A percentile compares a stretch with the other conserved stretches of the same genome.
These are phyloP conservation scores for Cornus florida DNA, from an alignment of 148 eudicot species.

Conservation along the genomic window DNA sequence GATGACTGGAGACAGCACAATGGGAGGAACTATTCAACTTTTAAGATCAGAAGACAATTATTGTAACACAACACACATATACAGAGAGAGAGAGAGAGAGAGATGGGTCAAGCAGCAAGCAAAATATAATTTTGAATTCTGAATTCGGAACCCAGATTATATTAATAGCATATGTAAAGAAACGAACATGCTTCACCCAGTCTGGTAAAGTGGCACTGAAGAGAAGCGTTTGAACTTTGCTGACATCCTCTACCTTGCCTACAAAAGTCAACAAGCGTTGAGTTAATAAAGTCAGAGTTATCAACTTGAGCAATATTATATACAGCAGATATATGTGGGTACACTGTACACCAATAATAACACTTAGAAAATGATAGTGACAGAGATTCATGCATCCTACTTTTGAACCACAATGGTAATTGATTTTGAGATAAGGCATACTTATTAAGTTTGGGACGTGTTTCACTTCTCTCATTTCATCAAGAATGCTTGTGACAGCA, in stretches of 20 bases:
- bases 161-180: background rate
- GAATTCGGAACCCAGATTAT: background rate
- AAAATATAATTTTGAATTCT: background rate
- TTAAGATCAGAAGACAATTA: too few relatives aligned
- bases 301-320: background rate
- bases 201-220: slow-evolving; percentile 93
- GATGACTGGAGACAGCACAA: background rate
- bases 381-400: too few relatives aligned
- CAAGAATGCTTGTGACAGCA: too few relatives aligned
- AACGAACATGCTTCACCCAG: slow-evolving; percentile 79
- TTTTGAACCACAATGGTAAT: too few relatives aligned
- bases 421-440: too few relatives aligned
- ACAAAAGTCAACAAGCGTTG: slow-evolving; percentile 5
- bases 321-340: too few relatives aligned
- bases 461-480: too few relatives aligned
- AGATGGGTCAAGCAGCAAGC: background rate
- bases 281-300: background rate
- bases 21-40: too few relatives aligned
- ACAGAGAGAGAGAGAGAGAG: background rate
- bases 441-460: too few relatives aligned
- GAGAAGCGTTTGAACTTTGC: slow-evolving; percentile 90
- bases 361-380: too few relatives aligned
- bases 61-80: too few relatives aligned
- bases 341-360: too few relatives aligned
- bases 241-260: slow-evolving; percentile 89